Evolutionary conservation across 106 monocot species (phyloP), one percentile per base, ranked within the genome.

Genomic region (Dendrobium catenatum): DNA sequence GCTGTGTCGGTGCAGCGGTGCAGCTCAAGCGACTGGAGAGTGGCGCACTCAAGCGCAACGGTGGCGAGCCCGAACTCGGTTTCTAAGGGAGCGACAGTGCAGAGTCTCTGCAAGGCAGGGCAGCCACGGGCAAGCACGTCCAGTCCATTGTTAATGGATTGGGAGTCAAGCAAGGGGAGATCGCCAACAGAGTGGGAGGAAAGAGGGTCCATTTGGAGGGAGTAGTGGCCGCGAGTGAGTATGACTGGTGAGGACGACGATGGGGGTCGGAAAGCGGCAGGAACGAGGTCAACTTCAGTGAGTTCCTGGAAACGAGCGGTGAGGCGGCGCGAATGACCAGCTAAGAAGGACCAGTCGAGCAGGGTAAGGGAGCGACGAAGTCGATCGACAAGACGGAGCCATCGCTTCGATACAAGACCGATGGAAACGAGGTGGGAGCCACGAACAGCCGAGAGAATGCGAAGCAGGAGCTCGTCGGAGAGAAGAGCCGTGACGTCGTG

Each of bases 391-490:
- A 97, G 92, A 70, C 87, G 89, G 82, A 94, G 90, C 92, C 92
- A 94, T 29, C 94, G 90, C 81, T 84, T 87, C 83, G 85, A 94
- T 81, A 94, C 97, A 80, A 97, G 92, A 68, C 92, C 86, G 47
- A 86, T 58, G 27, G 86, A n/a, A 6, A 48, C 16, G 18, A 54
- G 79, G 75, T 80, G 72, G 20, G 46, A 29, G 8, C 29, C 58
- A 5, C 90, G 89, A 68, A 92, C 72, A 29, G 26, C 33, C 54
- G 89, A 78, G 84, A 97, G 80, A 84, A 97, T 77, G 81, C 81
- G 88, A 79, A 92, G 89, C 58, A 97, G 89, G 76, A 97, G 86
- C 86, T 86, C 85, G 88, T 97, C 94, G 84, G 97, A 87, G 86
- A 94, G 86, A 31, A 49, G 79, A 20, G 89, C 33, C 29, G 88